Evolutionary conservation across 129 eudicot genomes (phyloP), one percentile per base, ranked within the genome.

Genomic region (Chrysanthemum seticuspe): DNA sequence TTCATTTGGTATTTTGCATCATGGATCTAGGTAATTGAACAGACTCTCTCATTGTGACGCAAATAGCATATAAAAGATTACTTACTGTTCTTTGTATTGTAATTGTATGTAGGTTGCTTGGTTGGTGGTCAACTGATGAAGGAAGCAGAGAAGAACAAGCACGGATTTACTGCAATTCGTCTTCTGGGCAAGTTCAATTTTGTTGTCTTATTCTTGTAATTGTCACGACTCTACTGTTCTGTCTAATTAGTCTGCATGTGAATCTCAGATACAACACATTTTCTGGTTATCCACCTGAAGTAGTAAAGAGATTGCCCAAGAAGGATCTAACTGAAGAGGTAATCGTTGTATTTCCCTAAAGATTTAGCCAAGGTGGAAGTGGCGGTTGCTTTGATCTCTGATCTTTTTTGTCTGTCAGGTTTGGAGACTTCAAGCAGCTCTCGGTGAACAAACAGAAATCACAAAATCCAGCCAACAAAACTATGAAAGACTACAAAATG

Each of bases 121-220:
- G 96, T 67, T 91, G 97, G 97, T 91, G 97, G 97, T 91, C 97
- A 21, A 88, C 85, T 76, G 96, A 91, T 79, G 92, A 91, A 79
- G 82, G 88, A 78, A 91, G 96, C 72, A 86, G 85, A 75, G 97
- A 91, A 81, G 97, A 91, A 63, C 96, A 87, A 68, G 97, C 96
- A 2, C 83, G 80, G 10, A 79, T 91, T 71, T 84, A 77, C 83
- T 83, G 70, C 19, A 78, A 83, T 48, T 90, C 81, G 61, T 70
- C 82, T 34, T 81, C 97, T 34, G 91, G 96, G 97, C 85, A 74
- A 62, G 68, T 79, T 74, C 8, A 61, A 16, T 71, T 57, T 48
- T 72, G 25, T 4, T 7, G 47, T 1, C 52, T 49, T 13, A 14
- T 77, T 13, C 10, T 58, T 45, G 40, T 71, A 60, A n/a, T 55